phyloP scores from a whole-genome alignment of 768 basidiomycete genomes.

The Xanthoconium purpureum region DNA sequence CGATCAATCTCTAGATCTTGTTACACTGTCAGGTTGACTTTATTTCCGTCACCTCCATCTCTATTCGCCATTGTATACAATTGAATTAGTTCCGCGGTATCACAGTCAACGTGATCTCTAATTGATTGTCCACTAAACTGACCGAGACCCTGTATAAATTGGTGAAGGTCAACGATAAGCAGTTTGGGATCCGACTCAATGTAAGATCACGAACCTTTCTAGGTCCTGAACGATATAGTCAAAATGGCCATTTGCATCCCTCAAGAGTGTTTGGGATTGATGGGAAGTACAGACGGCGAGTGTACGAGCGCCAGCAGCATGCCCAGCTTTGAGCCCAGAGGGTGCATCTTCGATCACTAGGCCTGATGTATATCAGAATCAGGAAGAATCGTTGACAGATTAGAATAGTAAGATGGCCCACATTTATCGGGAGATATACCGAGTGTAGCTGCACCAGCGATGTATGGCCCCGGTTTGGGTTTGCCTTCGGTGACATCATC shows the following conservation, averaged over 20 bases:
- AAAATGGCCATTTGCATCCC: constrained; percentile 38
- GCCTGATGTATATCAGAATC: constrained; percentile 40
- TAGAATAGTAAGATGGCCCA: constrained; percentile 25
- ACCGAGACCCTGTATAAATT: constrained; percentile 19
- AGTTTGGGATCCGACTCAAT: neutral
- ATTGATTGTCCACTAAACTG: constrained; percentile 15
- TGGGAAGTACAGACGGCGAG: constrained; percentile 87
- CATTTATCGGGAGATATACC: constrained; percentile 57
- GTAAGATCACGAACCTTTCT: constrained; percentile 46
- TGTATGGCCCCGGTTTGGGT: constrained; percentile 86
- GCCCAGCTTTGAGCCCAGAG: constrained; percentile 72
- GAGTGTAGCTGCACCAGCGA: constrained; percentile 62
- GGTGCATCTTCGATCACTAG: constrained; percentile 91
- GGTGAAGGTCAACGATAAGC: neutral
- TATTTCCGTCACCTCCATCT: neutral
- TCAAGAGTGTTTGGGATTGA: constrained; percentile 46
- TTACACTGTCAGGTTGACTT: neutral
- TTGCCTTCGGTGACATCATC: constrained; percentile 67
- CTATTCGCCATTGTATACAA: neutral
- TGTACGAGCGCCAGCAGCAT: constrained; percentile 69
- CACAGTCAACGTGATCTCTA: constrained; percentile 19
- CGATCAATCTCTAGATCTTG: neutral
- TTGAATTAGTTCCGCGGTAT: constrained; percentile 12
- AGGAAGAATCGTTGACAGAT: neutral
- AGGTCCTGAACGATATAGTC: constrained; percentile 72